Evolutionary conservation across 768 basidiomycete species (phyloP).

Genomic region (Auricularia auricula-judae): DNA sequence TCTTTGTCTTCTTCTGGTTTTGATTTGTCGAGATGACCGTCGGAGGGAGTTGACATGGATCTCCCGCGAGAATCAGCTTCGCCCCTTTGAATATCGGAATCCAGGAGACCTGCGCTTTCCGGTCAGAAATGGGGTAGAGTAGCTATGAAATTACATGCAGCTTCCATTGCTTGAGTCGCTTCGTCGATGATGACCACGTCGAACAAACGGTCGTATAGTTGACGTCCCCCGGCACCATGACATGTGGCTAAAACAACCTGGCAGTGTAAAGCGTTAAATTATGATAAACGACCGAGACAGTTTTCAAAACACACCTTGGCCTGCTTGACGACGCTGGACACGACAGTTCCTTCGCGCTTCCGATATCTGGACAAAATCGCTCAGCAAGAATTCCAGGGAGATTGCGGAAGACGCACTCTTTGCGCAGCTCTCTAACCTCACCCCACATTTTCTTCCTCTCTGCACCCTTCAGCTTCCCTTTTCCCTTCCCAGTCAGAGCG

Average conservation of each 20-base stretch:
- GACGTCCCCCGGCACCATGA: constrained; percentile 82
- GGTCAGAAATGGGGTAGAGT: background rate
- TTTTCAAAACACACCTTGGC: constrained; percentile 45
- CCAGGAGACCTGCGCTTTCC: constrained; percentile 65
- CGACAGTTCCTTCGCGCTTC: constrained; percentile 76
- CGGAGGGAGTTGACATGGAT: constrained; percentile 92
- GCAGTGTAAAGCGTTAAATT: background rate
- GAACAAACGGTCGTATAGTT: constrained; percentile 66
- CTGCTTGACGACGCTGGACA: constrained; percentile 65
- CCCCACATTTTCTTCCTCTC: constrained; percentile 3
- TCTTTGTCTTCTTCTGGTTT: constrained; percentile 21
- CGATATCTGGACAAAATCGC: constrained; percentile 50
- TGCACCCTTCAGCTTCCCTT: constrained; percentile 40
- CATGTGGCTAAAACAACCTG: constrained; percentile 89
- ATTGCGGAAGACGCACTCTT: constrained; percentile 51
- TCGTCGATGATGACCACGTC: constrained; percentile 96
- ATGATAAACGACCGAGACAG: background rate
- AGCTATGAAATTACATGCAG: constrained; percentile 32
- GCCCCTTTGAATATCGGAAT: constrained; percentile 87
- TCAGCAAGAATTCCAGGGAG: background rate
- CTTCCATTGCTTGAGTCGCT: constrained; percentile 93
- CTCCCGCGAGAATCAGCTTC: constrained; percentile 85
- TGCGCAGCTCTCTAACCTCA: constrained; percentile 38
- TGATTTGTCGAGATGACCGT: constrained; percentile 66
- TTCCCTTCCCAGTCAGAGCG: constrained; percentile 60